phyloP scores from a whole-genome alignment of 495 filamentous ascomycete species.

The Friedmanniomyces simplex region DNA sequence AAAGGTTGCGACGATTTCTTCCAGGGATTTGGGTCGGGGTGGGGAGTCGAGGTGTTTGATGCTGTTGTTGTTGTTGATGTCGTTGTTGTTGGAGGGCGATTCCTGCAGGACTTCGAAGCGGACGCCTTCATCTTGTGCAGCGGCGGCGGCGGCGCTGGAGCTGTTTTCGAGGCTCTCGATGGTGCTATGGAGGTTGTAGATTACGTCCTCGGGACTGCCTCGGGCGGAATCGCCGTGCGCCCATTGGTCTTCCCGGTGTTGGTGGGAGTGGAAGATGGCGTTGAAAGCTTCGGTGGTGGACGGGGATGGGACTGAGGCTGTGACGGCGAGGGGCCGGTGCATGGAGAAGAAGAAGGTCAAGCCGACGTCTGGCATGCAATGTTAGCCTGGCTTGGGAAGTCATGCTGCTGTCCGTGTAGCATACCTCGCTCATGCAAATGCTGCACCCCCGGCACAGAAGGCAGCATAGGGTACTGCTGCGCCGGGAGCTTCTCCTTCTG shows the following conservation, averaged over 20 bases:
- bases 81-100: conserved; percentile 30
- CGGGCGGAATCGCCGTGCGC: conserved; percentile 17
- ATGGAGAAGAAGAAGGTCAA: conserved; percentile 91
- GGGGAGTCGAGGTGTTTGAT: conserved; percentile 26
- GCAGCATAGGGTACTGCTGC: conserved; percentile 9
- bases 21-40: conserved; percentile 35
- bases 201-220: conserved; percentile 48
- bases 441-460: conserved; percentile 10
- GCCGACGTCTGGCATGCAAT: conserved; percentile 53
- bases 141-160: conserved; percentile 15
- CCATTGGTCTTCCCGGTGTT: conserved; percentile 31
- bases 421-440: conserved; percentile 12
- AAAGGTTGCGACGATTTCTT: conserved; percentile 49
- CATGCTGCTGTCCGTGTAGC: neutral
- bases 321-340: conserved; percentile 86
- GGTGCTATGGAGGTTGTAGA: conserved; percentile 64
- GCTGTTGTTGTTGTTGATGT: conserved; percentile 22
- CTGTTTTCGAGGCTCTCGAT: conserved; percentile 61
- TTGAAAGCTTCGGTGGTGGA: conserved; percentile 65
- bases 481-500: neutral
- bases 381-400: neutral
- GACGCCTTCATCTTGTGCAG: conserved; percentile 35
- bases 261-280: conserved; percentile 59
- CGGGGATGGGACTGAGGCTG: conserved; percentile 61
- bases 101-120: conserved; percentile 40